Evolutionary conservation across 768 basidiomycete genomes (phyloP).

Genomic region (Leccinum subgranulosum): DNA sequence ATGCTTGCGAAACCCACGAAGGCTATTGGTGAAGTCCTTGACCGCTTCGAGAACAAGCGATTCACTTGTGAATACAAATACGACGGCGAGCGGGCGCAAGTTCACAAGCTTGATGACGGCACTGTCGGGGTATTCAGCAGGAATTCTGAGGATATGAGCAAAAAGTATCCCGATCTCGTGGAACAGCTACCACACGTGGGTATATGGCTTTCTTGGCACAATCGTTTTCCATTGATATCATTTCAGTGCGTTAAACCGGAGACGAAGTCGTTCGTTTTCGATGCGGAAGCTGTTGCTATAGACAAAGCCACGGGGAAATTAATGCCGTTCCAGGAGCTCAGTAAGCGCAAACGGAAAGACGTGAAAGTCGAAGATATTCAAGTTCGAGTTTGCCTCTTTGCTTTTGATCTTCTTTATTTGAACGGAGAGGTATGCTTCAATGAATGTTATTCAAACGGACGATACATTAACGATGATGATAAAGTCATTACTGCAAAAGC

Average conservation of each 20-base stretch:
- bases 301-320: conserved; percentile 80
- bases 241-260: conserved; percentile 78
- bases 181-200: conserved; percentile 84
- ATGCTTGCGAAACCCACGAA: conserved; percentile 99
- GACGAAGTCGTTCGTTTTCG: conserved; percentile 89
- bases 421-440: conserved; percentile 77
- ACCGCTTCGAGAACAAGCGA: conserved; percentile 90
- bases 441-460: background rate
- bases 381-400: conserved; percentile 94
- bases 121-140: conserved; percentile 89
- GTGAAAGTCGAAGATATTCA: conserved; percentile 98
- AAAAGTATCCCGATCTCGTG: conserved; percentile 98
- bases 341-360: conserved; percentile 92
- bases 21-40: conserved; percentile 95
- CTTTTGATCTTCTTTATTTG: conserved; percentile 92
- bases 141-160: conserved; percentile 99
- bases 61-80: conserved; percentile 99
- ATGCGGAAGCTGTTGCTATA: conserved; percentile 96
- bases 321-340: conserved; percentile 98
- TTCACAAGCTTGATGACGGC: conserved; percentile 82
- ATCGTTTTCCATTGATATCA: conserved; percentile 1
- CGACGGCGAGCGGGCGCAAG: conserved; percentile 96
- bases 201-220: background rate
- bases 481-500: conserved; percentile 79
- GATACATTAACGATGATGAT: conserved; percentile 1